Conservation (phyloP, 2,329 filamentous ascomycete species). For the Dendrostoma leiphaemia region DNA sequence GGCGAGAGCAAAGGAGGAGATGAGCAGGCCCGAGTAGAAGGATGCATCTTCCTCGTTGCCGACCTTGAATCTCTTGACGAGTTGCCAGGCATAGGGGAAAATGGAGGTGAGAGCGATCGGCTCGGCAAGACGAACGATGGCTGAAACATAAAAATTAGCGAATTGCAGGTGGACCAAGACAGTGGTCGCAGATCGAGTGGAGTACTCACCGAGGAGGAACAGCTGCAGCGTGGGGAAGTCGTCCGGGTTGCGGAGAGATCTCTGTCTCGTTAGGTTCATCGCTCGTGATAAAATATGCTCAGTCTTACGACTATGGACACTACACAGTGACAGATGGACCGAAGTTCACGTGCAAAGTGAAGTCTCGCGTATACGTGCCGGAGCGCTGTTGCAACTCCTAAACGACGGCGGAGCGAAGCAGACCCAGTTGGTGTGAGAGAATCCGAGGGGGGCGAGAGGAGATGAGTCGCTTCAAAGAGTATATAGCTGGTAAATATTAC, state of each 20-base stretch:
- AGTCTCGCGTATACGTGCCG: constrained; percentile 2
- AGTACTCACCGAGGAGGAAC: constrained; percentile 72
- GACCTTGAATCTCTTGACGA: constrained; percentile 74
- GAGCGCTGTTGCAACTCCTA: not conserved
- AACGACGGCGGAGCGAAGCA: not conserved
- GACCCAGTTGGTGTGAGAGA: not conserved
- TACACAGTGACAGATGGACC: constrained; percentile 28
- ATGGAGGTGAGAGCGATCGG: constrained; percentile 92
- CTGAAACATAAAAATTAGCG: too few relatives aligned
- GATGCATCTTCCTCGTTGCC: constrained; percentile 73
- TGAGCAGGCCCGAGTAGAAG: constrained; percentile 84
- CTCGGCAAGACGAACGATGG: constrained; percentile 88
- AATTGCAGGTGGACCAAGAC: too few relatives aligned
- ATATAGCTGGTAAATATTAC: not conserved
- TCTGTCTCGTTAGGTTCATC: constrained; percentile 53
- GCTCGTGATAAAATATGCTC: constrained; percentile 36
- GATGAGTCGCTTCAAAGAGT: too few relatives aligned
- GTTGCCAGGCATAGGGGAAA: constrained; percentile 86
- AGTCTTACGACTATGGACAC: constrained; percentile 45
- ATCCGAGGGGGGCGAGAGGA: not conserved
- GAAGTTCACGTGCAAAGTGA: constrained; percentile 20
- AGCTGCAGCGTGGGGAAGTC: constrained; percentile 81
- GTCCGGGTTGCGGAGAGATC: constrained; percentile 59
- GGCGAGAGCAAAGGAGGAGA: constrained; percentile 79
- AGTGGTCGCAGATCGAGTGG: too few relatives aligned